Evolutionary conservation across 2,329 filamentous ascomycete species (phyloP), one percentile per base, ranked within the genome.

Genomic region (Gremmenia infestans): DNA sequence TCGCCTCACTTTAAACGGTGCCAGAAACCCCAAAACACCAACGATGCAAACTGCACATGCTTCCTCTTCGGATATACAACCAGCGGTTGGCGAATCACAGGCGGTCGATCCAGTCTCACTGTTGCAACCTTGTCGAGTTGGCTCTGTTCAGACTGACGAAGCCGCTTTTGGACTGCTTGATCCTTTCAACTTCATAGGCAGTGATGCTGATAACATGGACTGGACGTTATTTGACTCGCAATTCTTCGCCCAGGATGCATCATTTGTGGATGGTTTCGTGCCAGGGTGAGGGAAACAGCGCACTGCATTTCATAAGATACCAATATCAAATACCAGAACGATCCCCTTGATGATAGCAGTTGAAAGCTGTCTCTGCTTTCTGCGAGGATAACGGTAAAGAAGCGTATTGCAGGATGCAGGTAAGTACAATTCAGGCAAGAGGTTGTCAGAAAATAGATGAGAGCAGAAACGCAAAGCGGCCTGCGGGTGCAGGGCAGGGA

Each of bases 171-270:
- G 55, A 36, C 8, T 50, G 19, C 53, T 65, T 15, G 63, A 66
- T 50, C 58, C 63, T 3, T 62, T 63, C 51, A 62, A 60, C 49
- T 62, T 66, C 52, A 56, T 56, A 37, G 53, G 43, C 17, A 53
- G 57, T 54, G 63, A 60, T 35, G 19, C 62, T 43, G 60, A 63
- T 6, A 60, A 54, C 19, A 54, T 62, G 2, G 62, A 67, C 48
- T 67, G 65, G 65, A 58, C 53, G 23, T 11, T n/a, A 5, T 55
- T 57, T 19, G 52, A 61, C 7, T 17, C 14, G 37, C 37, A 39
- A n/a, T 15, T 39, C 12, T 39, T 39, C 14, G n/a, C 28, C 28
- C 7, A 32, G 28, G 28, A 32, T 9, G 28, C 3, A 9, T 1
- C 28, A 32, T 32, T 32, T 32, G 28, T 32, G 28, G 28, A 32